Base-by-base conservation (phyloP, 148 eudicot genomes). In the Fagopyrum homotropicum region DNA sequence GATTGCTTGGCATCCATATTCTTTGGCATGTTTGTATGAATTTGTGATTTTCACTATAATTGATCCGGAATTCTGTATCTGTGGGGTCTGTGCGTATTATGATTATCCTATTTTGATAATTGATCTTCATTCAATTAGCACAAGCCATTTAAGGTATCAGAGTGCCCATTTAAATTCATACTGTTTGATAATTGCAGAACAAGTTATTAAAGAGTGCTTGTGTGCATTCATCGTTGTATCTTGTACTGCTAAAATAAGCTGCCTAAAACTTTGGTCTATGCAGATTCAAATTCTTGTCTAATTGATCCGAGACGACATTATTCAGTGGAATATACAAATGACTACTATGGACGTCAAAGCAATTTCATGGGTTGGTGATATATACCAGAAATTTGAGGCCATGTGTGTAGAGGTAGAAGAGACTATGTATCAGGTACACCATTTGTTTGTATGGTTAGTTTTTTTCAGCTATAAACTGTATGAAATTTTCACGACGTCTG, bases 341-440 rank as follows among this genome's bases (percentile, higher is more conserved):
- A 75, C 47, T 69, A 59, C 80, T 61, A 90, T 92, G 97, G 93
- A 85, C 80, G 72, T 83, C 57, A 85, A 86, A 76, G 84, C 90
- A 51, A 78, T 85, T 69, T 71, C 89, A 17, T 90, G 94, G 97
- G 88, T 84, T 76, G 93, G 85, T 73, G 79, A 82, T 77, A 76
- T 92, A 79, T 90, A 82, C 72, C 82, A 88, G 47, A 83, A 79
- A 75, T 88, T 92, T 74, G 97, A 92, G 79, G 82, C 92, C 47
- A 82, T 89, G 91, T 89, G 92, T 76, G 80, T 87, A 84, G 98
- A 93, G 81, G 89, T 83, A 48, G 98, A 93, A 77, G 98, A 93
- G 78, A 80, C 70, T 59, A 84, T 93, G 76, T 86, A 75, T 66
- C 79, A 92, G 95, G 97, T 92, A 88, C 77, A 52, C 4, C 30